phyloP scores from a whole-genome alignment of 2,329 filamentous ascomycete species.

The Teratosphaeria pseudoeucalypti region DNA sequence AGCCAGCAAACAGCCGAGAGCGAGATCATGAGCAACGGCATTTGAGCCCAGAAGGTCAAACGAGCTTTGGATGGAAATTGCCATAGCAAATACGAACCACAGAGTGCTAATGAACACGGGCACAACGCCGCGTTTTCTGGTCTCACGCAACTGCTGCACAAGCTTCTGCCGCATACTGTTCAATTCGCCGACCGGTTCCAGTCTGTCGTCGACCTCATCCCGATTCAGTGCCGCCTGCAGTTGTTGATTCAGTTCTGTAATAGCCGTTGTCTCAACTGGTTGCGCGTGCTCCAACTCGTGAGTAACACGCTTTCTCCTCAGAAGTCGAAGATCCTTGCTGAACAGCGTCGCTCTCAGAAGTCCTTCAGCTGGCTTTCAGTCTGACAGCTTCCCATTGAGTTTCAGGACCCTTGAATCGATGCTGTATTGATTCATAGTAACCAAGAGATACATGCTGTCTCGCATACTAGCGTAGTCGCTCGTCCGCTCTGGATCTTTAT shows the following conservation, averaged over 20 bases:
- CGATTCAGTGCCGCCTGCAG: constrained; percentile 15
- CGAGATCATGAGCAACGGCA: constrained; percentile 34
- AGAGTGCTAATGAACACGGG: constrained; percentile 32
- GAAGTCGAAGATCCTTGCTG: constrained; percentile 25
- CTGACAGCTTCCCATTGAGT: neutral
- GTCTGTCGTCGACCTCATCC: neutral
- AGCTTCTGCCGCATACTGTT: constrained; percentile 26
- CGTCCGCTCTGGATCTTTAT: constrained; percentile 15
- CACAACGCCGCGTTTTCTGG: constrained; percentile 31
- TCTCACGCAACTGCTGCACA: constrained; percentile 31
- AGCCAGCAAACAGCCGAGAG: constrained; percentile 33
- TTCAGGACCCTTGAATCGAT: constrained; percentile 18
- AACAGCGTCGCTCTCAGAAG: constrained; percentile 32
- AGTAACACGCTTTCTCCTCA: neutral
- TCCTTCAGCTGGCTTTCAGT: constrained; percentile 26
- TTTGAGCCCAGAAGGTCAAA: constrained; percentile 30
- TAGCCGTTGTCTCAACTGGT: neutral
- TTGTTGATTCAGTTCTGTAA: neutral
- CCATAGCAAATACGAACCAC: constrained; percentile 34
- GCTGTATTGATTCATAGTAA: constrained; percentile 37
- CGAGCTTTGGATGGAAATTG: constrained; percentile 27
- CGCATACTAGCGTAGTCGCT: constrained; percentile 29
- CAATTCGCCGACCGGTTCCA: constrained; percentile 12
- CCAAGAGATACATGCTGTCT: constrained; percentile 36
- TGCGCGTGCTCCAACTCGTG: neutral